Evolutionary conservation across 352 stramenopile species (phyloP).

Genomic region (Globisporangium rhizosaccharum): DNA sequence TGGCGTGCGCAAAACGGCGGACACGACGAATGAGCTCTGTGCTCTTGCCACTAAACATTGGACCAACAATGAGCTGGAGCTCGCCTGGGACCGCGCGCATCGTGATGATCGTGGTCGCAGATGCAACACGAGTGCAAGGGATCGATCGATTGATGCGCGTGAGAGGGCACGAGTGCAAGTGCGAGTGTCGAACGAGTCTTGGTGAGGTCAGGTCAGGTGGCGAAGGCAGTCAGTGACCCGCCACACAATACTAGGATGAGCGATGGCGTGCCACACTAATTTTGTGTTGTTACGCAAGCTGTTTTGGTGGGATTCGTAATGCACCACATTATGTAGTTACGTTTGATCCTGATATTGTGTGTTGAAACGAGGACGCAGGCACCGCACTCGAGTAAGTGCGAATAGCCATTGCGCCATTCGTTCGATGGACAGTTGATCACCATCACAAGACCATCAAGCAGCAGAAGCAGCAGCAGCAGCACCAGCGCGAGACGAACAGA

Average conservation of each 20-base stretch:
- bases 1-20: constrained; percentile 73
- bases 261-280: too few species aligned
- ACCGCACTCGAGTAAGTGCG: not conserved
- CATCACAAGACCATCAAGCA: not conserved
- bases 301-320: not conserved
- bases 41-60: constrained; percentile 88
- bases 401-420: not conserved
- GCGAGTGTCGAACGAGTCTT: not conserved
- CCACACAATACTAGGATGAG: too few species aligned
- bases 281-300: too few species aligned
- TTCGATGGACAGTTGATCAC: not conserved
- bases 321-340: not conserved
- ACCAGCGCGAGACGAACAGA: not conserved
- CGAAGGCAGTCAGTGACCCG: too few species aligned
- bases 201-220: too few species aligned
- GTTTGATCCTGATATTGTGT: not conserved
- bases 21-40: constrained; percentile 84
- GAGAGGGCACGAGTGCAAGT: not conserved
- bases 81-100: constrained; percentile 37
- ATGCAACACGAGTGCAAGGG: too few species aligned
- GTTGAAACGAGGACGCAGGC: not conserved
- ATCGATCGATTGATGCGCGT: too few species aligned
- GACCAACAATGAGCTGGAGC: constrained; percentile 80
- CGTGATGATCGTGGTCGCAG: not conserved
- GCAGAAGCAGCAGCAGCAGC: not conserved